Base-by-base conservation (phyloP, 2,329 filamentous ascomycete genomes). In the Moelleriella libera region DNA sequence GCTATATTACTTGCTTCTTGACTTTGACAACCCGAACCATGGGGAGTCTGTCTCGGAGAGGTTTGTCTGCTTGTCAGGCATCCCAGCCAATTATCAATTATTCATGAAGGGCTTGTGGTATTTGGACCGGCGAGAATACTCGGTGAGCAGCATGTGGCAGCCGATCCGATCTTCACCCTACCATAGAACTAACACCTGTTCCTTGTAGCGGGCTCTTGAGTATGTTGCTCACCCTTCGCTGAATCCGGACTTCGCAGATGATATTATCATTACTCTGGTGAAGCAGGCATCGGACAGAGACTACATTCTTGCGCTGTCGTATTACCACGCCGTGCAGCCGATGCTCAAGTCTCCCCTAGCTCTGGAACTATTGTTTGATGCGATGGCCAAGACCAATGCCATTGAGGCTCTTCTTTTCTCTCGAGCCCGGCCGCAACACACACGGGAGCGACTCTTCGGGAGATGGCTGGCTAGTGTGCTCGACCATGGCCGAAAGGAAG, bases 21-120 rank as follows among this genome's bases (percentile, higher is more conserved):
- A 94, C 61, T 77, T 83, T 58, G 77, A 83, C 56, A 64, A 69
- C 40, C 63, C 68, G 30, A 69, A 74, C 46, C 69, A 71, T 21
- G 69, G 72, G 4, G 64, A 72, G 14, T 70, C 75, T 37, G 57
- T 69, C 6, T 70, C 80, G 2, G 70, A 72, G 21, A 51, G 60
- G 1, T 88, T 90, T 55, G 78, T 81, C 12, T 64, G 66, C 41
- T 67, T 67, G 29, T 80, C 79, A 5, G 80, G 82, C 52, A 71
- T 94, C 46, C 85, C 88, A 1, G 71, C 74, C 48, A 86, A 82
- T 54, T 94, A 90, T 62, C 79, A 82, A 63, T 78, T 85, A 43
- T 85, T 89, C 56, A 87, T 92, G 66, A 80, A 84, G 55, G 88
- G 88, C 0, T 67, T 94, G 8, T 94, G 87, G 85, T 72, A 84